Conservation (phyloP, 495 filamentous ascomycete species). For the Articulospora tetracladia region DNA sequence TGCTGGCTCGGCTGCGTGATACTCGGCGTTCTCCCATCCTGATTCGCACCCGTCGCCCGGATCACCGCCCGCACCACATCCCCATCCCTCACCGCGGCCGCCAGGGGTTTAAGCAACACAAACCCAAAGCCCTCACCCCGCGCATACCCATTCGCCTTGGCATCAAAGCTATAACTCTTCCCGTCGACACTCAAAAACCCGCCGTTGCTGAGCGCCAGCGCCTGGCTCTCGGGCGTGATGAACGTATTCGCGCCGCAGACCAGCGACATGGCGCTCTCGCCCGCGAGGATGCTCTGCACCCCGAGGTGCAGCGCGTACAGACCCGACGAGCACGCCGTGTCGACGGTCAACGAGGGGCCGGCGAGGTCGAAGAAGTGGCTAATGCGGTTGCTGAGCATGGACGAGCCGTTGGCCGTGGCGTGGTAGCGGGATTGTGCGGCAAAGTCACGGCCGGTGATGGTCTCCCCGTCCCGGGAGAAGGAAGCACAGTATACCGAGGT, state of each 20-base stretch:
- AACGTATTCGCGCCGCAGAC: neutral
- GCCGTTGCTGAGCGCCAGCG: too few species aligned
- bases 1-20: slow-evolving; percentile 54
- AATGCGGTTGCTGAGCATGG: too few species aligned
- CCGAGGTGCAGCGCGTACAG: slow-evolving; percentile 61
- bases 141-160: slow-evolving; percentile 57
- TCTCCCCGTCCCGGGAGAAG: too few species aligned
- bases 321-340: slow-evolving; percentile 85
- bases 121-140: slow-evolving; percentile 60
- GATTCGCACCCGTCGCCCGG: slow-evolving; percentile 52
- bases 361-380: too few species aligned
- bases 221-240: too few species aligned
- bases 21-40: slow-evolving; percentile 54
- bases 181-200: slow-evolving; percentile 29
- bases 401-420: slow-evolving; percentile 36
- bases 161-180: slow-evolving; percentile 56
- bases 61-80: slow-evolving; percentile 60
- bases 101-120: slow-evolving; percentile 55
- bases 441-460: too few species aligned
- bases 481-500: too few species aligned
- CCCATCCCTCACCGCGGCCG: slow-evolving; percentile 47
- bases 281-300: slow-evolving; percentile 71
- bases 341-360: slow-evolving; percentile 69
- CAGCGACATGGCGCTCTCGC: slow-evolving; percentile 30
- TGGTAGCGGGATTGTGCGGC: too few species aligned